Conservation (phyloP, 345 rosid genomes). For the Hypericum perforatum region DNA sequence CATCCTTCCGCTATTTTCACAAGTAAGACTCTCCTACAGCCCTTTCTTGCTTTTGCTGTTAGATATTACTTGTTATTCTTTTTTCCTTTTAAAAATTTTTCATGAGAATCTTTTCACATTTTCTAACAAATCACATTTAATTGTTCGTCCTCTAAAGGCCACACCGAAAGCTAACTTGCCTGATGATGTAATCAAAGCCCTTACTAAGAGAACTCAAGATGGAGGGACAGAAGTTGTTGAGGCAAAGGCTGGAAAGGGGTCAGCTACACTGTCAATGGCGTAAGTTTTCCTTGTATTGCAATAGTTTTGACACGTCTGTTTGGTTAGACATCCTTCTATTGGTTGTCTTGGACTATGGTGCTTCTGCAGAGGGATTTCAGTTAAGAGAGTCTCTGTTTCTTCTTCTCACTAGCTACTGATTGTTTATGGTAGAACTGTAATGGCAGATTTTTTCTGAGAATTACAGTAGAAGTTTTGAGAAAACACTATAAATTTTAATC, state of each 20-base stretch:
- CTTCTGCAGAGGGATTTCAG: too few species aligned
- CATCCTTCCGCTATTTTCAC: slow-evolving; percentile 73
- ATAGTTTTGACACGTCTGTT: too few species aligned
- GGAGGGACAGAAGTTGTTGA: slow-evolving; percentile 91
- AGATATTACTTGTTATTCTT: too few species aligned
- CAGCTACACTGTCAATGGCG: slow-evolving; percentile 90
- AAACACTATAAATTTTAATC: too few species aligned
- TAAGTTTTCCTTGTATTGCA: slow-evolving; percentile 24
- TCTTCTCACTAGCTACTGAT: too few species aligned
- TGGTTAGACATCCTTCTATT: too few species aligned
- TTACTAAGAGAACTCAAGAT: slow-evolving; percentile 80
- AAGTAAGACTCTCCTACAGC: slow-evolving; percentile 23
- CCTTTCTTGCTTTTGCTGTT: neutral
- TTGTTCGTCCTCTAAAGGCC: slow-evolving; percentile 35
- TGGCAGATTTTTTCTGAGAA: too few species aligned
- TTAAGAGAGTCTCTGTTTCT: too few species aligned
- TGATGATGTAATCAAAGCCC: slow-evolving; percentile 48
- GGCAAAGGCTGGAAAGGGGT: slow-evolving; percentile 92
- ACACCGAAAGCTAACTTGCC: slow-evolving; percentile 62
- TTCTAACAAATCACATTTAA: slow-evolving; percentile 1
- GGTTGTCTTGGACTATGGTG: too few species aligned
- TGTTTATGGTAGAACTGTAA: too few species aligned
- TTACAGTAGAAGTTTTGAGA: too few species aligned
- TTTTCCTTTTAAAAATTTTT: too few species aligned
- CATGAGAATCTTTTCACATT: neutral